These are phyloP conservation scores for Melanopsichium pennsylvanicum DNA, from an alignment of 1,284 basidiomycete genomes.

Conservation along the genomic window DNA sequence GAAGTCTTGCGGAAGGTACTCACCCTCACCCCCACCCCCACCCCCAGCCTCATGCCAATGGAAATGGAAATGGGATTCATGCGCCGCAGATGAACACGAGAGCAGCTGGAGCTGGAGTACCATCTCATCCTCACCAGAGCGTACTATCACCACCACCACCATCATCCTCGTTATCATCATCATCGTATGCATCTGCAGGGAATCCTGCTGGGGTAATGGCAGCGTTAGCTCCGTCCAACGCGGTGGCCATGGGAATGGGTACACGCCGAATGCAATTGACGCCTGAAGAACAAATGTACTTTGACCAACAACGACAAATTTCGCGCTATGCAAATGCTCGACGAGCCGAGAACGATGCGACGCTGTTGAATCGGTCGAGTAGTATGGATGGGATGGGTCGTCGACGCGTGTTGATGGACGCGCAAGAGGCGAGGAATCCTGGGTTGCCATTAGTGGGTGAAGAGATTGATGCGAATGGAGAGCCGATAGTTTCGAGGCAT, in stretches of 20 bases:
- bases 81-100: no score
- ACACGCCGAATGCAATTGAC: constrained; percentile 5
- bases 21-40: not conserved
- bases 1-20: constrained; percentile 5
- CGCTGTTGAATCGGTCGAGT: constrained; percentile 3
- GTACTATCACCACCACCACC: no score
- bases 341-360: constrained; percentile 22
- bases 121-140: no score
- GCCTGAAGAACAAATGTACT: constrained; percentile 33
- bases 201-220: no score
- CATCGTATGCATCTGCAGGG: no score
- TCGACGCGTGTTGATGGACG: constrained; percentile 3
- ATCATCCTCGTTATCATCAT: no score
- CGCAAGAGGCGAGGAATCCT: constrained; percentile 28
- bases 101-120: not conserved
- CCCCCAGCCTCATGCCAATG: not conserved
- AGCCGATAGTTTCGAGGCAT: no score
- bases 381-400: constrained; percentile 1
- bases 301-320: constrained; percentile 32
- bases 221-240: no score
- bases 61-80: not conserved
- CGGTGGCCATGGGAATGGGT: not conserved
- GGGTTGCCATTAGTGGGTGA: constrained; percentile 21
- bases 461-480: no score
- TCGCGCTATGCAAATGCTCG: constrained; percentile 25